Percentiles rank a stretch among this genome's conserved stretches.
phyloP scores from a whole-genome alignment of 2,329 filamentous ascomycete genomes.

The Juglanconis sp. region DNA sequence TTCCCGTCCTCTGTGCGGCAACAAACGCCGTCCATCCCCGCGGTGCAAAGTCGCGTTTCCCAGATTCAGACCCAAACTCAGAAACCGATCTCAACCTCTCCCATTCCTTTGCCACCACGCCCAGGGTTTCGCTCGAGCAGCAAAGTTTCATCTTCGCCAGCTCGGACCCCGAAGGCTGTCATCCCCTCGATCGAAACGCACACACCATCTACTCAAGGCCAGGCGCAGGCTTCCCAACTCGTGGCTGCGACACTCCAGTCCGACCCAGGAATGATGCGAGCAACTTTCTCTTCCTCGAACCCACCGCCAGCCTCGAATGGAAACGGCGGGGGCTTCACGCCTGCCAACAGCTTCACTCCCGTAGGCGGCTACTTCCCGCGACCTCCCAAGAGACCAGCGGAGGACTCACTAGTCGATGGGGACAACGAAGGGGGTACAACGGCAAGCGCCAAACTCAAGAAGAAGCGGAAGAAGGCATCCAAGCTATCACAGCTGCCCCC shows the following conservation, averaged over 20 bases:
- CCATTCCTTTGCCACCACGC: constrained; percentile 4
- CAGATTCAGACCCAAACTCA: background rate
- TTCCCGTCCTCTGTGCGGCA: background rate
- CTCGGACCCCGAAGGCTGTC: background rate
- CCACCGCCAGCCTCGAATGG: background rate
- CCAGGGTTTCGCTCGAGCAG: background rate
- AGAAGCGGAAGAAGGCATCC: background rate
- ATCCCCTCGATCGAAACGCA: background rate
- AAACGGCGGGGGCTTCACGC: background rate
- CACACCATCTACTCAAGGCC: background rate
- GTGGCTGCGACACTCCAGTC: background rate
- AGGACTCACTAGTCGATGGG: background rate
- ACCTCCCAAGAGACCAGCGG: background rate
- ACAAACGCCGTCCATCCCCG: background rate
- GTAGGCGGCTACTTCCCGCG: constrained; percentile 21
- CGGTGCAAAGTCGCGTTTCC: background rate
- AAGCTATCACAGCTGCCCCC: background rate
- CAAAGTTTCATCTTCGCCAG: background rate
- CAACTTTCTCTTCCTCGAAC: background rate
- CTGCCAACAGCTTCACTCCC: constrained; percentile 25
- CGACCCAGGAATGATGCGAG: background rate
- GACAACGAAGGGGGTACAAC: background rate
- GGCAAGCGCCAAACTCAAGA: background rate
- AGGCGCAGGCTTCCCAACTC: background rate
- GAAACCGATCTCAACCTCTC: background rate